Base-by-base conservation (phyloP, 73 alveolate genomes). In the Paramecium caudatum region DNA sequence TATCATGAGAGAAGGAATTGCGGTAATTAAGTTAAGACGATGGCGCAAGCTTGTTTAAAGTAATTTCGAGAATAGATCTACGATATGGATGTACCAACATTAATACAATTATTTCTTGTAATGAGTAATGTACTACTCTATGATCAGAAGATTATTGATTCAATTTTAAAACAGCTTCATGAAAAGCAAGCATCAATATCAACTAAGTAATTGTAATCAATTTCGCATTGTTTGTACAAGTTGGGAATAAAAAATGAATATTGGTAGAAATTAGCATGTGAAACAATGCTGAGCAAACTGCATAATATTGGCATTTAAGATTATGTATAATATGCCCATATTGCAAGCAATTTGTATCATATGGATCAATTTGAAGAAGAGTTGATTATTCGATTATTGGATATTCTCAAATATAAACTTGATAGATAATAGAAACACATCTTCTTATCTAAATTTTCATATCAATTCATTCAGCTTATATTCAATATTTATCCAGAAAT, bases 1-100 rank as follows among this genome's bases (percentile, higher is more conserved):
- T 65, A 17, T 34, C 49, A 33, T n/a, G 83, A 65, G 34, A 65
- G 83, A 65, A 65, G 83, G 34, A 33, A 65, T 13, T 65, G 49
- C 17, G 83, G 83, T 16, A 32, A 10, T n/a, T 17, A 7, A 0
- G 39, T 36, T 0, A 65, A 65, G 34, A 43, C 16, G 0, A 36
- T 36, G 49, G 34, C 19, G 10, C 23, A 46, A 10, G 34, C 27
- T 65, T 65, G 83, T 34, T 65, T 65, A 32, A 65, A 43, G 34
- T 2, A 33, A 65, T 33, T 3, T 36, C 9, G 17, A 65, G 15
- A 65, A 25, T 13, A 10, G 9, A 17, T 16, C 27, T 30, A 46
- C 16, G 25, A 32, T 4, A 16, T 30, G 17, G 83, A 65, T 65
- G 21, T 65, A 25, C 1, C 50, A 33, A 13, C 12, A 10, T 65